A percentile compares a stretch with the other conserved stretches of the same genome.
These are phyloP conservation scores for Boletellus ananiceps DNA, from an alignment of 768 basidiomycete species.

Conservation along the genomic window DNA sequence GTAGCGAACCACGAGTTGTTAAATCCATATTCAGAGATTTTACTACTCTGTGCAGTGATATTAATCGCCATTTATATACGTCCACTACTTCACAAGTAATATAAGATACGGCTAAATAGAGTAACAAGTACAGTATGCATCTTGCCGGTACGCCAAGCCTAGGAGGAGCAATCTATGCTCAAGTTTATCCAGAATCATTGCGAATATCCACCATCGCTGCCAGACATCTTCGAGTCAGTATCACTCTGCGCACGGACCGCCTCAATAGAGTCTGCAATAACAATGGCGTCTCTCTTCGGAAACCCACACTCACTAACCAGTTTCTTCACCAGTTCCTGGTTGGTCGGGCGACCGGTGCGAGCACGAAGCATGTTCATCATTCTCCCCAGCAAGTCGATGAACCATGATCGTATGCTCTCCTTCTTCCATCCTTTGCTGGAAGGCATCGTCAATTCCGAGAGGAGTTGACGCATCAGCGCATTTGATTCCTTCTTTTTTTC, in stretches of 20 bases:
- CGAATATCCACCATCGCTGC: neutral
- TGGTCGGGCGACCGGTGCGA: constrained; percentile 4
- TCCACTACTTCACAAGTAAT: too few species aligned
- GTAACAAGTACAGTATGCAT: too few species aligned
- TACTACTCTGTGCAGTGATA: too few species aligned
- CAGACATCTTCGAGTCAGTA: neutral
- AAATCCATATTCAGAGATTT: too few species aligned
- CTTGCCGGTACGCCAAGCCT: too few species aligned
- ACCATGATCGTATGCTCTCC: constrained; percentile 14
- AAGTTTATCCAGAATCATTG: neutral
- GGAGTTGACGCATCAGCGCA: constrained; percentile 16
- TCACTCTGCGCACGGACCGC: neutral
- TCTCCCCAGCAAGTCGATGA: constrained; percentile 16
- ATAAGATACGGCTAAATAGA: too few species aligned
- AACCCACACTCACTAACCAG: constrained; percentile 16
- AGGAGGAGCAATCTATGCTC: neutral
- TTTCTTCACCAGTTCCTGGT: constrained; percentile 9
- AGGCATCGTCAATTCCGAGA: constrained; percentile 7
- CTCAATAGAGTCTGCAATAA: constrained; percentile 18
- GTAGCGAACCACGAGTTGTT: too few species aligned
- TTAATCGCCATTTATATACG: too few species aligned
- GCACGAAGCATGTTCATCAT: constrained; percentile 18
- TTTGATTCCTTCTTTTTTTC: constrained; percentile 31
- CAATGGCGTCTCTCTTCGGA: constrained; percentile 12
- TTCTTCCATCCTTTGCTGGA: constrained; percentile 12